phyloP scores from a whole-genome alignment of 768 basidiomycete species.

The Candolleomyces eurysporus region DNA sequence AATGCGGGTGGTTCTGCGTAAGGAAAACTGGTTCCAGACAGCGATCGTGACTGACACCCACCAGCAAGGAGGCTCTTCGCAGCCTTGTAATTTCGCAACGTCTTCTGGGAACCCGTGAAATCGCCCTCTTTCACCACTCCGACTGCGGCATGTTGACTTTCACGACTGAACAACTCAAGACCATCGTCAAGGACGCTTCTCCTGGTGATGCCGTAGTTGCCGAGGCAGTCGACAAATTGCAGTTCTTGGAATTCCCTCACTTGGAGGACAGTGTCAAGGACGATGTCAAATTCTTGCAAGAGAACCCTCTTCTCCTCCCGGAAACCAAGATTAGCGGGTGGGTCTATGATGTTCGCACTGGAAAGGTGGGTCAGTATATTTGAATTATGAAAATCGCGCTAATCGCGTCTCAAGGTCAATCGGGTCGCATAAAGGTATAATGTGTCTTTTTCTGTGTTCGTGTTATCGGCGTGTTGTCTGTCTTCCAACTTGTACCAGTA shows the following conservation, averaged over 20 bases:
- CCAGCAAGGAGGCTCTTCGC: constrained; percentile 61
- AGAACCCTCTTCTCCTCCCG: constrained; percentile 52
- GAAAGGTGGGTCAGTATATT: constrained; percentile 40
- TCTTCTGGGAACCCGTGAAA: constrained; percentile 65
- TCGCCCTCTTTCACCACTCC: constrained; percentile 69
- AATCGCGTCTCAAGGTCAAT: neutral
- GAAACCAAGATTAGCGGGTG: constrained; percentile 60
- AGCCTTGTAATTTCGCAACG: constrained; percentile 72
- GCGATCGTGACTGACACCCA: neutral
- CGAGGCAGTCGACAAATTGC: constrained; percentile 38
- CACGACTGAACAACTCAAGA: constrained; percentile 45
- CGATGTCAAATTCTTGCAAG: constrained; percentile 58
- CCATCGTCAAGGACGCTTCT: constrained; percentile 45
- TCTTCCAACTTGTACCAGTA: no score
- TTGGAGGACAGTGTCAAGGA: constrained; percentile 53
- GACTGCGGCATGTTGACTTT: constrained; percentile 75
- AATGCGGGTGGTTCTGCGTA: constrained; percentile 72
- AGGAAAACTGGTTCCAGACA: constrained; percentile 18
- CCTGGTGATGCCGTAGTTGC: constrained; percentile 31
- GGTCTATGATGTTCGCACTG: constrained; percentile 63
- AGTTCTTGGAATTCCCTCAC: constrained; percentile 53
- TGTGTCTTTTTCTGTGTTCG: no score
- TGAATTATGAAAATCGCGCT: neutral
- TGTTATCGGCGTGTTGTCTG: no score
- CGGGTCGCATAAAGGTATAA: no score